phyloP scores from a whole-genome alignment of 805 yeast genomes.

The Cyberlindnera bimundalis region DNA sequence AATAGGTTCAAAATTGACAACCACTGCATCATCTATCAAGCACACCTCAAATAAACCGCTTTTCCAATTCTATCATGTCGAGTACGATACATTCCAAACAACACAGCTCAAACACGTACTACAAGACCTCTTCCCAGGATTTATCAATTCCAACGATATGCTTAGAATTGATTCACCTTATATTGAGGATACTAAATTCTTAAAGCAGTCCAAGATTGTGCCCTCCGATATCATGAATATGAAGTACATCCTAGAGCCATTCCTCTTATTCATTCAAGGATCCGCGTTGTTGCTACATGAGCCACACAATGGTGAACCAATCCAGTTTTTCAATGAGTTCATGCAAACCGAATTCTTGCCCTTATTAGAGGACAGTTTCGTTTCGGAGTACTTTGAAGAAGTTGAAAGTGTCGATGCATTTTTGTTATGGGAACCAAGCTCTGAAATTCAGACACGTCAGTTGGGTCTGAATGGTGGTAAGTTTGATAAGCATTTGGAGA shows the following conservation, averaged over 20 bases:
- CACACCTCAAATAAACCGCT: conserved; percentile 28
- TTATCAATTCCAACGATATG: conserved; percentile 36
- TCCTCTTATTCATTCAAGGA: conserved; percentile 64
- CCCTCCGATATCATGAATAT: conserved; percentile 74
- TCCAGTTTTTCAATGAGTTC: conserved; percentile 53
- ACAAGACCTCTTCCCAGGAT: conserved; percentile 70
- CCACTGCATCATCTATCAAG: conserved; percentile 24
- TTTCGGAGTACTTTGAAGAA: conserved; percentile 46
- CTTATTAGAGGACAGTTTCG: conserved; percentile 54
- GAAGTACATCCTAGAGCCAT: conserved; percentile 71
- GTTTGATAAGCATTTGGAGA: conserved; percentile 13
- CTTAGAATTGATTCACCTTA: conserved; percentile 41
- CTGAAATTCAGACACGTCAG: conserved; percentile 2
- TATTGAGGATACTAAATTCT: conserved; percentile 56
- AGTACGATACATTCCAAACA: conserved; percentile 33
- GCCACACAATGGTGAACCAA: conserved; percentile 28
- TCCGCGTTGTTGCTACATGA: conserved; percentile 41
- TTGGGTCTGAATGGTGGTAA: not conserved
- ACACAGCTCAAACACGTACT: conserved; percentile 43
- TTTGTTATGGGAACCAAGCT: conserved; percentile 26
- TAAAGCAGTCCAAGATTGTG: conserved; percentile 61
- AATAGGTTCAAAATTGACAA: conserved; percentile 11
- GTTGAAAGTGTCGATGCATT: conserved; percentile 39
- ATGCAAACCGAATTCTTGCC: conserved; percentile 65
- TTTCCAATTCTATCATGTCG: conserved; percentile 37